Conservation (phyloP, 1,284 basidiomycete genomes). For the Sanguinoderma infundibulare region DNA sequence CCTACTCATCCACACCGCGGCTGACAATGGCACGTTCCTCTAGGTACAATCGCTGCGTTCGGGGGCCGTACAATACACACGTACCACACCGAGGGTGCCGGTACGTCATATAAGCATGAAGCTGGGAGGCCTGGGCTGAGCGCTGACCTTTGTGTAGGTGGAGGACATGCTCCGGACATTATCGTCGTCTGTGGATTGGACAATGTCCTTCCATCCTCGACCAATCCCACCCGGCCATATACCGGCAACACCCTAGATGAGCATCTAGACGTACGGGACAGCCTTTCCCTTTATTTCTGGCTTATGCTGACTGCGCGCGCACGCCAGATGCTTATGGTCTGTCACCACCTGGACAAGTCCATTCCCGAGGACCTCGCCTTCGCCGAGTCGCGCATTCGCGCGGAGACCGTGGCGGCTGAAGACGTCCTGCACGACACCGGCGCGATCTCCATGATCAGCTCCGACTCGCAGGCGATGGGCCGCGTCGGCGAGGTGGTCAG, state of each 20-base stretch:
- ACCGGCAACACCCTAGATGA: constrained; percentile 94
- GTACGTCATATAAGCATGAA: constrained; percentile 41
- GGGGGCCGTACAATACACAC: constrained; percentile 94
- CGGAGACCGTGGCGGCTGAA: constrained; percentile 97
- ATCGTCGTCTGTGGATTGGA: constrained; percentile 91
- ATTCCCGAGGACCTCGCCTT: constrained; percentile 96
- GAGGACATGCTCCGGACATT: constrained; percentile 98
- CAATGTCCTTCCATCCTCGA: constrained; percentile 97
- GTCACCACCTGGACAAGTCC: constrained; percentile 88
- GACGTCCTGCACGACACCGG: constrained; percentile 95
- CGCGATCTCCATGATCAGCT: constrained; percentile 95
- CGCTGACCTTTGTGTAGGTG: constrained; percentile 51
- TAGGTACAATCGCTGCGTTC: constrained; percentile 90
- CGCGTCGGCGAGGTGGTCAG: constrained; percentile 94
- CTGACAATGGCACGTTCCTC: constrained; percentile 23
- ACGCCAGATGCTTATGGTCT: constrained; percentile 93
- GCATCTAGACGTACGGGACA: constrained; percentile 84
- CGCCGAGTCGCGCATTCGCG: constrained; percentile 96
- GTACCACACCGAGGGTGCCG: constrained; percentile 96
- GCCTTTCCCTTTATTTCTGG: background rate
- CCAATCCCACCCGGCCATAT: constrained; percentile 96
- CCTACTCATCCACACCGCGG: background rate
- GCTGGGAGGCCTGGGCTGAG: background rate
- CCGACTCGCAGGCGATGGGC: constrained; percentile 98
- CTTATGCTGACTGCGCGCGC: constrained; percentile 3